Evolutionary conservation across 2,329 filamentous ascomycete species (phyloP).

Genomic region (Paracoccidioides brasiliensis): DNA sequence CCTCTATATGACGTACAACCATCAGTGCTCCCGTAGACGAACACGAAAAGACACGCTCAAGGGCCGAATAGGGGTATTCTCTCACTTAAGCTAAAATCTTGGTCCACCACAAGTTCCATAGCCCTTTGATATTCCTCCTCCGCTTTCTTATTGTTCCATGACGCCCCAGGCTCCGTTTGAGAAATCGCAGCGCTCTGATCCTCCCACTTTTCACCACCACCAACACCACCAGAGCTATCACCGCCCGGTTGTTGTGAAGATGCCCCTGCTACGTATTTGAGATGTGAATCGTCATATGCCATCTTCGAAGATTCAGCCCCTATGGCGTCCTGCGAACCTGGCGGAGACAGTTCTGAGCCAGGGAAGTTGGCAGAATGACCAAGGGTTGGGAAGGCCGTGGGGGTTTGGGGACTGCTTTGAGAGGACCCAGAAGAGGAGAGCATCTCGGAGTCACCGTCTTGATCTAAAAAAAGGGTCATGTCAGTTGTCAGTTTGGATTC

Average conservation of each 20-base stretch:
- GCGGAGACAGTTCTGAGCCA: conserved; percentile 41
- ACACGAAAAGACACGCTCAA: not conserved
- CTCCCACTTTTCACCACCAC: not conserved
- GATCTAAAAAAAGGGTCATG: conserved; percentile 24
- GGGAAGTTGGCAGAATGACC: conserved; percentile 13
- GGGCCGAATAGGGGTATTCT: conserved; percentile 1
- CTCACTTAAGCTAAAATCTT: conserved; percentile 38
- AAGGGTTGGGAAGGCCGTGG: conserved; percentile 20
- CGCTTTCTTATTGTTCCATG: conserved; percentile 45
- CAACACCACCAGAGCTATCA: conserved; percentile 2
- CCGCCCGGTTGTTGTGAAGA: not conserved
- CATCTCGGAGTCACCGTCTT: conserved; percentile 46
- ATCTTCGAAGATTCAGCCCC: conserved; percentile 4
- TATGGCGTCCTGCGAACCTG: conserved; percentile 36
- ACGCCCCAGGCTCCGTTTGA: conserved; percentile 33
- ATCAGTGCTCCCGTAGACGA: not conserved
- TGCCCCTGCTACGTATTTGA: not conserved
- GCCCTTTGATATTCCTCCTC: conserved; percentile 42
- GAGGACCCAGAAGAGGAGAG: conserved; percentile 33
- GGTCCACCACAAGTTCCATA: conserved; percentile 39
- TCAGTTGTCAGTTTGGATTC: not conserved
- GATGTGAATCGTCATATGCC: not conserved
- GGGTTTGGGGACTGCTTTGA: conserved; percentile 28
- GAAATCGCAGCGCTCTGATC: conserved; percentile 16
- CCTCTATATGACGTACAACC: conserved; percentile 18